phyloP scores from a whole-genome alignment of 768 basidiomycete species.

The Strobilomyces echinocephalus region DNA sequence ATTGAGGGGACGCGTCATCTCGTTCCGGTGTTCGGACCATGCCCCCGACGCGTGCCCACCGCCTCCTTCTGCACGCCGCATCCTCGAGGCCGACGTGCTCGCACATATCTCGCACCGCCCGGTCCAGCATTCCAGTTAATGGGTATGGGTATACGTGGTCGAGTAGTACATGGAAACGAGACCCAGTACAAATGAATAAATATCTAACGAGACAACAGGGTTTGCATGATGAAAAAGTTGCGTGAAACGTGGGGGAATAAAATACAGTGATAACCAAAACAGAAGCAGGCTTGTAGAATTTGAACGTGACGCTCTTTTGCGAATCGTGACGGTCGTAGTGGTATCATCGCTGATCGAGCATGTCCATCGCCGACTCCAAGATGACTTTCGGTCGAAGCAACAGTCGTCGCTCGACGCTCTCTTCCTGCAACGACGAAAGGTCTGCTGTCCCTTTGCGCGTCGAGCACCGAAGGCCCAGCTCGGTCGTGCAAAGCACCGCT shows the following conservation, averaged over 20 bases:
- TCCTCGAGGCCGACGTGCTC: background rate
- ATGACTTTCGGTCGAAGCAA: slow-evolving; percentile 73
- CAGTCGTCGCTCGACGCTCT: slow-evolving; percentile 50
- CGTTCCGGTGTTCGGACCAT: background rate
- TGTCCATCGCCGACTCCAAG: slow-evolving; percentile 61
- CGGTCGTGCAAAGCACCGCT: slow-evolving; percentile 61
- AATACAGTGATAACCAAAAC: slow-evolving; percentile 15
- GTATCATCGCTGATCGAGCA: slow-evolving; percentile 36
- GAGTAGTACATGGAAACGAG: slow-evolving; percentile 3
- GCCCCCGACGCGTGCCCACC: background rate
- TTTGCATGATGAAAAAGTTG: slow-evolving; percentile 13
- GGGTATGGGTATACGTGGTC: background rate
- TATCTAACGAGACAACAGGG: slow-evolving; percentile 1
- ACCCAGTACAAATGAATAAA: slow-evolving; percentile 3
- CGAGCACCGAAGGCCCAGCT: slow-evolving; percentile 64
- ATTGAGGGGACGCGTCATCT: background rate
- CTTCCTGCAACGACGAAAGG: slow-evolving; percentile 32
- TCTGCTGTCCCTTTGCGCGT: slow-evolving; percentile 38
- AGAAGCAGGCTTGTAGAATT: background rate
- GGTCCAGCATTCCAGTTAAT: no score
- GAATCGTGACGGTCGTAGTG: background rate
- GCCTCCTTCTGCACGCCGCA: background rate
- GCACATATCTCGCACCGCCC: no score
- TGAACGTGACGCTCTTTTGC: background rate
- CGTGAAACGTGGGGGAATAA: slow-evolving; percentile 11